phyloP scores from a whole-genome alignment of 352 stramenopile genomes.

The Phytopythium vexans region DNA sequence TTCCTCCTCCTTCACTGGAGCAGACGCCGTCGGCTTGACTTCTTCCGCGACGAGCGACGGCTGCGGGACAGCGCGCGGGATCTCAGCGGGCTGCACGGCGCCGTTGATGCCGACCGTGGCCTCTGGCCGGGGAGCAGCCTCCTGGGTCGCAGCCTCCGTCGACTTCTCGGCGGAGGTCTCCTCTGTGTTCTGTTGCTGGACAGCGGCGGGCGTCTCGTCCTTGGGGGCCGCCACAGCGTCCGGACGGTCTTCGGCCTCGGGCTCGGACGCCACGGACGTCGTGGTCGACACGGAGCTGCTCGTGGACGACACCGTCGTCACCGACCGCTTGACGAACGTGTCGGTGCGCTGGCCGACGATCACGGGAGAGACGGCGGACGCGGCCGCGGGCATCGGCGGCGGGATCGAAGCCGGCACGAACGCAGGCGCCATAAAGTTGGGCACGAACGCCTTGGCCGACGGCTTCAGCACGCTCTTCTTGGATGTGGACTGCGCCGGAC shows the following conservation, averaged over 20 bases:
- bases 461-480: slow-evolving; percentile 46
- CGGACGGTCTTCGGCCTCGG: slow-evolving; percentile 25
- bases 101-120: slow-evolving; percentile 8
- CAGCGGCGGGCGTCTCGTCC: not conserved
- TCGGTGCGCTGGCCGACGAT: slow-evolving; percentile 7
- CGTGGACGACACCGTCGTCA: slow-evolving; percentile 9
- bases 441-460: slow-evolving; percentile 57
- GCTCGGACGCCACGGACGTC: slow-evolving; percentile 32
- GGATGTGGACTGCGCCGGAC: not conserved
- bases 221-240: slow-evolving; percentile 8
- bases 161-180: slow-evolving; percentile 12
- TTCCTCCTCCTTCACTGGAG: slow-evolving; percentile 25
- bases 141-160: slow-evolving; percentile 15
- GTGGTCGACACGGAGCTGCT: slow-evolving; percentile 10
- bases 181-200: not conserved
- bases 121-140: not conserved
- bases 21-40: not conserved
- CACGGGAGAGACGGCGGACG: slow-evolving; percentile 13
- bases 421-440: slow-evolving; percentile 38
- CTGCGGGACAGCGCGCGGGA: slow-evolving; percentile 3
- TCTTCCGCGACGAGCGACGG: slow-evolving; percentile 3
- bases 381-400: slow-evolving; percentile 18
- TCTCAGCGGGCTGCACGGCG: slow-evolving; percentile 3
- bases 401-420: slow-evolving; percentile 25
- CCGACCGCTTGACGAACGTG: slow-evolving; percentile 10